Evolutionary conservation across 2,329 filamentous ascomycete genomes (phyloP).

Genomic region (Neoarthrinium moseri): DNA sequence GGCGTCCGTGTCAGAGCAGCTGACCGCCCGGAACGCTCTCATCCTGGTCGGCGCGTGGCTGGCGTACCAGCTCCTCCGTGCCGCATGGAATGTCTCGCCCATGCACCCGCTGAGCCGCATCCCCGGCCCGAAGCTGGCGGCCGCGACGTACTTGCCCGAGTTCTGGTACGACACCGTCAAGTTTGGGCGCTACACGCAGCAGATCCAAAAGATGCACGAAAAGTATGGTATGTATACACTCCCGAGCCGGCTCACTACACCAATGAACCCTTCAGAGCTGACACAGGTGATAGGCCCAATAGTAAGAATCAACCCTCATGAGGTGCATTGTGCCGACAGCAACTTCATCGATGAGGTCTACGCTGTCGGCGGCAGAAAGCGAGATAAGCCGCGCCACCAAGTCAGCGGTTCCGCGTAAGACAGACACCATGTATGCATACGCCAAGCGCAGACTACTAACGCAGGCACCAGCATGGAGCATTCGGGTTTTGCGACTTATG

Average conservation of each 20-base stretch:
- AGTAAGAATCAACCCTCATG: constrained; percentile 37
- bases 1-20: neutral
- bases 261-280: constrained; percentile 37
- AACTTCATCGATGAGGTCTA: constrained; percentile 38
- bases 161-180: constrained; percentile 35
- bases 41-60: constrained; percentile 25
- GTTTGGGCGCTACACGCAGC: constrained; percentile 31
- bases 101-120: constrained; percentile 36
- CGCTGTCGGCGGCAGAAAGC: constrained; percentile 20
- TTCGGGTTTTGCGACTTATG: constrained; percentile 18
- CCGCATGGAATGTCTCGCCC: constrained; percentile 36
- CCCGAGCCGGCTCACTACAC: constrained; percentile 28
- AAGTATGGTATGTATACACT: constrained; percentile 27
- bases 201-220: constrained; percentile 35
- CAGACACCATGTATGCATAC: too few relatives aligned
- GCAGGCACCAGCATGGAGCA: too few relatives aligned
- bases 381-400: constrained; percentile 22
- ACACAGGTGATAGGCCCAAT: constrained; percentile 26
- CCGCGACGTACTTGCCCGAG: constrained; percentile 34
- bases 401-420: constrained; percentile 16
- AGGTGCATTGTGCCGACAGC: constrained; percentile 35
- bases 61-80: constrained; percentile 25
- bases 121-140: constrained; percentile 36
- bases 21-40: constrained; percentile 7
- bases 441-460: too few relatives aligned